Percentiles rank a stretch among this genome's conserved stretches.
Conservation (phyloP, 495 filamentous ascomycete genomes). For the Hyphodiscus hymeniophilus region DNA sequence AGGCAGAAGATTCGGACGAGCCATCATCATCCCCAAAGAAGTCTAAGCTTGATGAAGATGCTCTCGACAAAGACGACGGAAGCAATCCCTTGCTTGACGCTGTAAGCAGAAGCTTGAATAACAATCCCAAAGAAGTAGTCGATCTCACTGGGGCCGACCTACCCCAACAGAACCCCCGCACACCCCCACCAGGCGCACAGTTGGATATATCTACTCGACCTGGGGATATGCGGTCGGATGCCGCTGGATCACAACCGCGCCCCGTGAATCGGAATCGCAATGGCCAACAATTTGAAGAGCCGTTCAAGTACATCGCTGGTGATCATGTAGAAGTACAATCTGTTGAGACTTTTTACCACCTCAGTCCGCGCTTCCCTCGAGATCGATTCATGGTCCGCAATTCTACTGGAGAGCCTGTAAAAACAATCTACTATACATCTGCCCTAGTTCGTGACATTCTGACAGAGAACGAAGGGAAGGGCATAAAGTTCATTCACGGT, state of each 20-base stretch:
- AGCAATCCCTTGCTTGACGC: slow-evolving; percentile 11
- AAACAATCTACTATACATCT: slow-evolving; percentile 93
- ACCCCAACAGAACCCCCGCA: slow-evolving; percentile 34
- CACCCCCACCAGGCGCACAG: slow-evolving; percentile 30
- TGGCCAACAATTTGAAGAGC: slow-evolving; percentile 63
- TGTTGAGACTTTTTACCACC: slow-evolving; percentile 74
- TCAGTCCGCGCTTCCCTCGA: slow-evolving; percentile 73
- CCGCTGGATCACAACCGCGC: slow-evolving; percentile 24
- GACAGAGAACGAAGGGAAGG: slow-evolving; percentile 70
- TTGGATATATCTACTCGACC: slow-evolving; percentile 32
- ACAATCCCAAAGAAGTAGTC: slow-evolving; percentile 28
- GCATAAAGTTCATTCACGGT: slow-evolving; percentile 91
- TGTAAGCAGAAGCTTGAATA: slow-evolving; percentile 9
- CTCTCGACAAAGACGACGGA: slow-evolving; percentile 8
- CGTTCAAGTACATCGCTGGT: slow-evolving; percentile 77
- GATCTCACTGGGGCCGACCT: slow-evolving; percentile 31
- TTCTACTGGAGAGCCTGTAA: slow-evolving; percentile 67
- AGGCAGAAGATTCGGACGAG: slow-evolving; percentile 40
- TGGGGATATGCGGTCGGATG: slow-evolving; percentile 18
- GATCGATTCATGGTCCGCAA: slow-evolving; percentile 96
- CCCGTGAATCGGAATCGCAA: slow-evolving; percentile 23
- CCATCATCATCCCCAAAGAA: slow-evolving; percentile 30
- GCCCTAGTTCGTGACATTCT: slow-evolving; percentile 78
- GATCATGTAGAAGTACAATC: slow-evolving; percentile 64
- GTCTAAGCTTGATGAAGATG: slow-evolving; percentile 10